Conservation (phyloP, 83 land plant species). For the Picea engelmannii region DNA sequence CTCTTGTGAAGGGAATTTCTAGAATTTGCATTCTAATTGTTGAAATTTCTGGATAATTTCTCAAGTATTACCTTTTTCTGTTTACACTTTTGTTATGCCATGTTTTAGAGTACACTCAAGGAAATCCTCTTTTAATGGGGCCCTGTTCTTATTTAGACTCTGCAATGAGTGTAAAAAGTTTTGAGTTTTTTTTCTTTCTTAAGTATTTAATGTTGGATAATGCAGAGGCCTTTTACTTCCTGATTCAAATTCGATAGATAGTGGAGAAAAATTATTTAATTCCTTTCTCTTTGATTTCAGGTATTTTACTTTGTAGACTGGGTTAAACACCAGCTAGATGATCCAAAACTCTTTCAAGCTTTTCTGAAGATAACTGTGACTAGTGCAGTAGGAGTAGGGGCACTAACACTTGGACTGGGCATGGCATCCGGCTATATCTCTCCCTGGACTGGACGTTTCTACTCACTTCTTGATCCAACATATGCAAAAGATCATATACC, state of each 20-base stretch:
- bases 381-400: constrained; percentile 66
- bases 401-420: constrained; percentile 83
- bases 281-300: constrained; percentile 40
- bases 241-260: neutral
- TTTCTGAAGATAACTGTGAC: constrained; percentile 86
- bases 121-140: neutral
- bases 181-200: neutral
- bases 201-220: neutral
- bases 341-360: constrained; percentile 78
- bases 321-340: constrained; percentile 80
- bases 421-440: constrained; percentile 98
- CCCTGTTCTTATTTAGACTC: neutral
- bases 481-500: constrained; percentile 99
- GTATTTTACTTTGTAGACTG: constrained; percentile 93
- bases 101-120: neutral
- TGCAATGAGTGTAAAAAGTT: neutral
- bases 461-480: constrained; percentile 96
- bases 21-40: no score
- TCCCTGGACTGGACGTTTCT: constrained; percentile 99
- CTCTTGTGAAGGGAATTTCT: no score
- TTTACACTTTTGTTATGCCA: neutral
- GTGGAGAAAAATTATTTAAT: neutral
- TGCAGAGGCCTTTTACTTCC: neutral
- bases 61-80: neutral
- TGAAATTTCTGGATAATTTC: neutral